phyloP scores from a whole-genome alignment of 2,329 filamentous ascomycete genomes.

The Sphaerulina musiva region DNA sequence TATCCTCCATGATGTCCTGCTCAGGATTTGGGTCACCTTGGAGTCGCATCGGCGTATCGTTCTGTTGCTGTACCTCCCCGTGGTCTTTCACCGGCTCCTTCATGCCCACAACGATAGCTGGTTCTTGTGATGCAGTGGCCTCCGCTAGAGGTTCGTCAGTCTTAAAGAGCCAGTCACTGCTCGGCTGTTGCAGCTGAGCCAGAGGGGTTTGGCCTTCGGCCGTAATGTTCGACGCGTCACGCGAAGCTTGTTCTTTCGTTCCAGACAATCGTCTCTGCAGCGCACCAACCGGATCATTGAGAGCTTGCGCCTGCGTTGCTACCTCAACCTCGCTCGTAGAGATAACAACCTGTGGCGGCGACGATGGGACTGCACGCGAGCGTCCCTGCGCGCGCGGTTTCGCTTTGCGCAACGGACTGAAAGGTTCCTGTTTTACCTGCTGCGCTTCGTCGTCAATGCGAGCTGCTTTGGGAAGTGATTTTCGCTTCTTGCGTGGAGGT shows the following conservation, averaged over 20 bases:
- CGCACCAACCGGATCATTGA: neutral
- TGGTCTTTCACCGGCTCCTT: neutral
- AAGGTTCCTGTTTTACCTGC: neutral
- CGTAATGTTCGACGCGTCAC: neutral
- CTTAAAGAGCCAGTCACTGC: slow-evolving; percentile 3
- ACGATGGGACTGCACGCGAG: neutral
- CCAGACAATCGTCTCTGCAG: neutral
- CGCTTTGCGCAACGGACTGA: slow-evolving; percentile 2
- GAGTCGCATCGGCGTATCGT: neutral
- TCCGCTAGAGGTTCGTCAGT: slow-evolving; percentile 6
- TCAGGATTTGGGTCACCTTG: neutral
- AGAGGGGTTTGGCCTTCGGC: neutral
- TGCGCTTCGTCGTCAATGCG: neutral
- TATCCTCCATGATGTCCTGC: neutral
- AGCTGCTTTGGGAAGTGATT: slow-evolving; percentile 4
- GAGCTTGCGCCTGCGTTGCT: slow-evolving; percentile 5
- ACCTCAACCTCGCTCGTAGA: slow-evolving; percentile 1
- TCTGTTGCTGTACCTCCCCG: neutral
- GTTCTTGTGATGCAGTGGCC: neutral
- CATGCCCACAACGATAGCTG: neutral
- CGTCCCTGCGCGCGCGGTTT: neutral
- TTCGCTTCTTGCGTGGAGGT: slow-evolving; percentile 1
- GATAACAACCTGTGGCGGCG: slow-evolving; percentile 4
- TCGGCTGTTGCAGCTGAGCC: neutral
- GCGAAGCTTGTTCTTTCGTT: neutral